Conservation (phyloP, 2,329 filamentous ascomycete species). For the Phialophora chinensis region DNA sequence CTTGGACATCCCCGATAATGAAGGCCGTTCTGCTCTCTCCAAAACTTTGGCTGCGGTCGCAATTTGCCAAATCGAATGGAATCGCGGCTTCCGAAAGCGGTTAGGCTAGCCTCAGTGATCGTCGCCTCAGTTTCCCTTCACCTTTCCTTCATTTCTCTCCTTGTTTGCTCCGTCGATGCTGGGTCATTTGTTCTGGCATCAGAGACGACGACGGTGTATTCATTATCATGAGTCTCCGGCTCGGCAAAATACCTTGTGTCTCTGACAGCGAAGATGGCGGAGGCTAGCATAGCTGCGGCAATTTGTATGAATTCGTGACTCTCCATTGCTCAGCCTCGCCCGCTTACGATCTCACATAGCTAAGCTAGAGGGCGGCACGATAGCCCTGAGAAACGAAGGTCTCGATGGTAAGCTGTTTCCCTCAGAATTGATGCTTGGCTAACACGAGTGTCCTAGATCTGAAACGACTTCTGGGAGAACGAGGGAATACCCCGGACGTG, state of each 20-base stretch:
- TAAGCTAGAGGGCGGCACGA: slow-evolving; percentile 44
- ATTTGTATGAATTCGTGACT: slow-evolving; percentile 47
- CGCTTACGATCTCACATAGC: slow-evolving; percentile 41
- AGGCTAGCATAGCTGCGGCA: slow-evolving; percentile 51
- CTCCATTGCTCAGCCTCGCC: slow-evolving; percentile 35
- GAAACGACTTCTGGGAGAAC: slow-evolving; percentile 62
- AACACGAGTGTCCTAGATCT: slow-evolving; percentile 52
- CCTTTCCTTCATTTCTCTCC: background rate
- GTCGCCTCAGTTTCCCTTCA: slow-evolving; percentile 6
- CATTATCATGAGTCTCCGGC: slow-evolving; percentile 14
- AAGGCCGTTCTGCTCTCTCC: slow-evolving; percentile 12
- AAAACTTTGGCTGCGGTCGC: slow-evolving; percentile 18
- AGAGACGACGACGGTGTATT: background rate
- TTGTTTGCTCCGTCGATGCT: background rate
- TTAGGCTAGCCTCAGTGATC: slow-evolving; percentile 11
- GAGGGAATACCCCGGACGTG: slow-evolving; percentile 44
- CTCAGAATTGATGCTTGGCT: slow-evolving; percentile 3
- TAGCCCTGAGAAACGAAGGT: slow-evolving; percentile 46
- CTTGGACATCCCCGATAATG: background rate
- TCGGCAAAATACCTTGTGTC: background rate
- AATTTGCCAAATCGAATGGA: slow-evolving; percentile 1
- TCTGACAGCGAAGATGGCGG: slow-evolving; percentile 45
- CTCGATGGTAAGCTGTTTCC: slow-evolving; percentile 51
- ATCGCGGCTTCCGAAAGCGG: slow-evolving; percentile 18
- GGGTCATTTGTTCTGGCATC: background rate